Evolutionary conservation across 805 yeast species (phyloP).

Genomic region (Saccharomycopsis capsularis): DNA sequence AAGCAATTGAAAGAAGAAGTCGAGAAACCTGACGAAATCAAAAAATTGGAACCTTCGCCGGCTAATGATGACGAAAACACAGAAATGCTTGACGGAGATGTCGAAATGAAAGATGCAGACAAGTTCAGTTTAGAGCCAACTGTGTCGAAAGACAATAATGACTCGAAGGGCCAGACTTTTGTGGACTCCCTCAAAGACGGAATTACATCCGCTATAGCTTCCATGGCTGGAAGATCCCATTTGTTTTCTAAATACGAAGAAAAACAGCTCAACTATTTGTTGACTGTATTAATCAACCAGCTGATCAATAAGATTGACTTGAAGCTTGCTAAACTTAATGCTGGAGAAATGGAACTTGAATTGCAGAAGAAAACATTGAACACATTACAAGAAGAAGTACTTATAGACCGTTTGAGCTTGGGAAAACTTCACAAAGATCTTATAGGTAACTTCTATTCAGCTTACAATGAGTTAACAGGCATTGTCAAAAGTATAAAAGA

Average conservation of each 20-base stretch:
- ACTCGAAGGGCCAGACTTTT: constrained; percentile 2
- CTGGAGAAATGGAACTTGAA: constrained; percentile 59
- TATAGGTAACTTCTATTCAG: constrained; percentile 26
- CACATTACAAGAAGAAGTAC: constrained; percentile 58
- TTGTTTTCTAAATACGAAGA: constrained; percentile 77
- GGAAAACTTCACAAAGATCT: constrained; percentile 42
- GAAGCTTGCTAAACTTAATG: constrained; percentile 51
- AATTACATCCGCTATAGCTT: constrained; percentile 62
- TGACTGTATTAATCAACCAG: constrained; percentile 51
- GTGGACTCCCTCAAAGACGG: constrained; percentile 43
- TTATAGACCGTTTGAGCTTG: constrained; percentile 60
- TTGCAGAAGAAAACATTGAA: constrained; percentile 53
- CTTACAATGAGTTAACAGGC: constrained; percentile 42
- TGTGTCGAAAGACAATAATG: constrained; percentile 14
- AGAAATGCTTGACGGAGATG: constrained; percentile 18
- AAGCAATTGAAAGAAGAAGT: constrained; percentile 21
- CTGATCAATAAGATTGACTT: constrained; percentile 58
- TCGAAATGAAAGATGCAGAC: constrained; percentile 12
- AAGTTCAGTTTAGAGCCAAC: constrained; percentile 18
- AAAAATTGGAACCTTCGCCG: background rate
- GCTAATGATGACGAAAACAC: constrained; percentile 16
- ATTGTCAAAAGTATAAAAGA: constrained; percentile 29
- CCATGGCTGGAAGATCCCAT: constrained; percentile 72
- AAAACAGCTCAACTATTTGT: constrained; percentile 58
- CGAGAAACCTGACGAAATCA: constrained; percentile 10